These are phyloP conservation scores for Gossypium turneri DNA, from an alignment of 345 rosid species.

Conservation along the genomic window DNA sequence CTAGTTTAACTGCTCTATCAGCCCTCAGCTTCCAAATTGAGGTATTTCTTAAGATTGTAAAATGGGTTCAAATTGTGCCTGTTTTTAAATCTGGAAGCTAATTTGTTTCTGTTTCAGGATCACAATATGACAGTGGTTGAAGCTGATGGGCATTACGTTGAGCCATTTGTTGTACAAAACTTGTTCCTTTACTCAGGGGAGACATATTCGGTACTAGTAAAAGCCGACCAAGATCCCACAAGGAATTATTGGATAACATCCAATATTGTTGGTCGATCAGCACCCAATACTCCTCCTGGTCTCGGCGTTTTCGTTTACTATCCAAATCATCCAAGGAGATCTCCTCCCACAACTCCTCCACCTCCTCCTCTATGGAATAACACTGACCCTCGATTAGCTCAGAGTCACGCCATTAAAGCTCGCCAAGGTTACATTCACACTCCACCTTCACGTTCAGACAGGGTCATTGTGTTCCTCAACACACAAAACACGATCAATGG, in stretches of 20 bases:
- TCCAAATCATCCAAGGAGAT: constrained; percentile 43
- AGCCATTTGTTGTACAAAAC: constrained; percentile 62
- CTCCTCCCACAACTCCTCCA: constrained; percentile 42
- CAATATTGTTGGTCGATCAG: constrained; percentile 45
- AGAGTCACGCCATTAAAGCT: constrained; percentile 54
- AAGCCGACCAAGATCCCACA: constrained; percentile 46
- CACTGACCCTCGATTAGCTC: constrained; percentile 29
- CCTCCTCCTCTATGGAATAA: constrained; percentile 46
- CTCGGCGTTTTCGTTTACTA: constrained; percentile 50
- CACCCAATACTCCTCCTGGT: constrained; percentile 38
- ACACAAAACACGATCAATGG: constrained; percentile 54
- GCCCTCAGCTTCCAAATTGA: constrained; percentile 78
- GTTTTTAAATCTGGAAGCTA: no score
- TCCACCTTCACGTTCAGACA: constrained; percentile 44
- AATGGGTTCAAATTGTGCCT: background rate
- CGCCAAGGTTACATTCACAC: constrained; percentile 29
- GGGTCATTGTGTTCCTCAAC: constrained; percentile 49
- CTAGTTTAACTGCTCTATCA: constrained; percentile 53
- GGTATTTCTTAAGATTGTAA: constrained; percentile 28
- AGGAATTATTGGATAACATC: constrained; percentile 68
- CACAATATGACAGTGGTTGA: constrained; percentile 78
- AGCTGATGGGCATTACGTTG: constrained; percentile 67
- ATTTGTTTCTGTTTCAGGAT: constrained; percentile 28
- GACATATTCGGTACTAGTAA: constrained; percentile 63
- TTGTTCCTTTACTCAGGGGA: constrained; percentile 74